Percentiles rank a stretch among this genome's conserved stretches.
Evolutionary conservation across 2,329 filamentous ascomycete genomes (phyloP).

Genomic region (Neurospora crassa): DNA sequence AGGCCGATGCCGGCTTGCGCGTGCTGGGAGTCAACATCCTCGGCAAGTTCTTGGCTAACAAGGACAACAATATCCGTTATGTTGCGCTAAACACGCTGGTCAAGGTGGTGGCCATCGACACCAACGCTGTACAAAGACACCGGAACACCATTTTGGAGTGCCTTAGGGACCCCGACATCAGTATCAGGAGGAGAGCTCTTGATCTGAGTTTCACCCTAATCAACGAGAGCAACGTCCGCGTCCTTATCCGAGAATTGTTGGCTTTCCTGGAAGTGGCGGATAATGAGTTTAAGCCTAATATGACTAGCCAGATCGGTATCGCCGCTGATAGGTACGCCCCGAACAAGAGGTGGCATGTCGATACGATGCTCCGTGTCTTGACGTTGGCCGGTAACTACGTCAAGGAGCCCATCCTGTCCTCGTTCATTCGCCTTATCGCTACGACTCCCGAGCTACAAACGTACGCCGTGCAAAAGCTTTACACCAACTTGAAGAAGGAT

Average conservation of each 20-base stretch:
- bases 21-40: slow-evolving; percentile 97
- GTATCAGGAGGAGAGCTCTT: slow-evolving; percentile 87
- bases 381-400: slow-evolving; percentile 94
- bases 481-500: slow-evolving; percentile 82
- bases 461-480: slow-evolving; percentile 93
- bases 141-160: slow-evolving; percentile 97
- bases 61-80: slow-evolving; percentile 98
- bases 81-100: slow-evolving; percentile 95
- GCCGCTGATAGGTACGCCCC: slow-evolving; percentile 93
- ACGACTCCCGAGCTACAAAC: slow-evolving; percentile 92
- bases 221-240: slow-evolving; percentile 90
- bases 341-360: slow-evolving; percentile 96
- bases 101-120: slow-evolving; percentile 96
- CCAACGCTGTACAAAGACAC: slow-evolving; percentile 93
- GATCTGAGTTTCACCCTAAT: slow-evolving; percentile 97
- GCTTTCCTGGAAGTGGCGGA: slow-evolving; percentile 96
- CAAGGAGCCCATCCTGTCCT: slow-evolving; percentile 94
- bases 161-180: slow-evolving; percentile 92
- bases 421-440: slow-evolving; percentile 89
- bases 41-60: slow-evolving; percentile 95
- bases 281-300: slow-evolving; percentile 96
- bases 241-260: slow-evolving; percentile 84
- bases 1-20: slow-evolving; percentile 88
- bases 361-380: slow-evolving; percentile 91
- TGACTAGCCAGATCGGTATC: slow-evolving; percentile 97